A percentile compares a stretch with the other conserved stretches of the same genome.
phyloP scores from a whole-genome alignment of 2,329 filamentous ascomycete species.

The Fusarium sp. region DNA sequence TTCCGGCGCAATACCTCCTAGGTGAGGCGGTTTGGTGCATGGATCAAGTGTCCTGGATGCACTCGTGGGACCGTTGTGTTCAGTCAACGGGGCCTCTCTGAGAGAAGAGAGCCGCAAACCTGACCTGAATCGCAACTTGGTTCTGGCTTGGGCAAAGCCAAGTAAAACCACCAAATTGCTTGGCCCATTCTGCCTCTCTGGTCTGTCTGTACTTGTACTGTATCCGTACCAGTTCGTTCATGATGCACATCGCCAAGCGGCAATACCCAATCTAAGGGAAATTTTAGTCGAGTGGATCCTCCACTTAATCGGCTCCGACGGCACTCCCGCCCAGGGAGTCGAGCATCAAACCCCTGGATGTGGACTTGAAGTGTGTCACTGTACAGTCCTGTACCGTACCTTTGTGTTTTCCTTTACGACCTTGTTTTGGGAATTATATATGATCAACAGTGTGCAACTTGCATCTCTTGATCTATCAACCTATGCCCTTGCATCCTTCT shows the following conservation, averaged over 20 bases:
- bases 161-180: constrained; percentile 12
- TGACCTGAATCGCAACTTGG: constrained; percentile 19
- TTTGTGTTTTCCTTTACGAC: constrained; percentile 33
- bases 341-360: constrained; percentile 44
- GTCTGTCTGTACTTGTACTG: not conserved
- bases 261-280: constrained; percentile 47
- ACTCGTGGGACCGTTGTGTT: constrained; percentile 38
- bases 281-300: constrained; percentile 47
- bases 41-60: constrained; percentile 47
- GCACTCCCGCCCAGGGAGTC: constrained; percentile 44
- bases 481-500: constrained; percentile 16
- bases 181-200: constrained; percentile 5
- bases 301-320: constrained; percentile 47
- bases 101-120: constrained; percentile 21
- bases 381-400: constrained; percentile 21
- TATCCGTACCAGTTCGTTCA: constrained; percentile 32
- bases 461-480: not conserved
- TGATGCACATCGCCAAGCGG: constrained; percentile 50
- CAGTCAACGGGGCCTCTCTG: constrained; percentile 20
- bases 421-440: constrained; percentile 41
- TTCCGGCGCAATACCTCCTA: constrained; percentile 43
- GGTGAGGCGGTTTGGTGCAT: constrained; percentile 48
- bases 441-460: constrained; percentile 38
- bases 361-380: constrained; percentile 41
- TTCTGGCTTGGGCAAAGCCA: constrained; percentile 16